Evolutionary conservation across 2,329 filamentous ascomycete genomes (phyloP), one percentile per base, ranked within the genome.

Genomic region (Talaromyces marneffei): DNA sequence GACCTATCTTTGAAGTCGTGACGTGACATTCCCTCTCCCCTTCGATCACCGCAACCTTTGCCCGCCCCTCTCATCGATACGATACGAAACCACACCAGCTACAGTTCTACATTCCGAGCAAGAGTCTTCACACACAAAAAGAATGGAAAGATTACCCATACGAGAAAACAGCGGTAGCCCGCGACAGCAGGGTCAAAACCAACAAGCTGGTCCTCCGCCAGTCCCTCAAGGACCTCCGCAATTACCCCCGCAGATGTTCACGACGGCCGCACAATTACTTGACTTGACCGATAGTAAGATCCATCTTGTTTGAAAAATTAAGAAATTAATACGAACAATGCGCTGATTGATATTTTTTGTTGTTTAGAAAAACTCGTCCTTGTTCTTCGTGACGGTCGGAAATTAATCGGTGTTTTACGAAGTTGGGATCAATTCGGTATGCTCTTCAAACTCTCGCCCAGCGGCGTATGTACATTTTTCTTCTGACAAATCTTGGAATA

Each of bases 381-480:
- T 61, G 87, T 92, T 52, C 83, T 99, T 60, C 89, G 94, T 68
- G 94, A 99, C 73, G 94, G 95, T 64, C 86, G 93, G 69, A 97
- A 97, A 79, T 82, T 97, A 67, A 90, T 96, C 67, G 94, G 94
- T 31, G 90, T 97, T 52, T 79, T 99, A 67, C 84, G 94, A 71
- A 96, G 91, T 68, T 99, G 94, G 91, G 94, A 99, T 77, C 94
- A 99, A 77, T 97, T 96, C 72, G 93, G 92, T 96, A 87, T 70
- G 82, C 50, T 29, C 46, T 50, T 27, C 27, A 2, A 18, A 27
- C 33, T n/a, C n/a, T n/a, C 20, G 20, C 40, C 14, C 31, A 20
- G 9, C 14, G 7, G 31, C 31, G 50, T 23, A 27, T 48, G 33
- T 1, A 50, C n/a, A 39, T 29, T 29, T 18, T 29, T 18, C 14